These are phyloP conservation scores for Astrephomene gubernaculifera DNA, from an alignment of 139 green algal species.

Conservation along the genomic window DNA sequence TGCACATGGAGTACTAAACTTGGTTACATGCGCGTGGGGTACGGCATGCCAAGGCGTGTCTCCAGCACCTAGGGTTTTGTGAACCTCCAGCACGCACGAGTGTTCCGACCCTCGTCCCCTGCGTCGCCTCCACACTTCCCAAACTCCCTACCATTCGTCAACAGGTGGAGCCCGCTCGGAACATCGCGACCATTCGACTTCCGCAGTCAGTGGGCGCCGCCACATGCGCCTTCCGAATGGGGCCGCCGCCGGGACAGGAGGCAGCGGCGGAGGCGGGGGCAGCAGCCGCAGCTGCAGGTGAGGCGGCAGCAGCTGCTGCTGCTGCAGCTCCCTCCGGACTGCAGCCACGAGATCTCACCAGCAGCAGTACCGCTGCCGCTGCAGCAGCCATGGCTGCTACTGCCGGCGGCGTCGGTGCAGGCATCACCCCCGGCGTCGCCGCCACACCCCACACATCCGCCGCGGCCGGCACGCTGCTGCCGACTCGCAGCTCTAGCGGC, in stretches of 20 bases:
- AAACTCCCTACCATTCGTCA: not conserved
- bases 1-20: too few relatives aligned
- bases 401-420: not conserved
- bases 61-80: too few relatives aligned
- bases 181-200: slow-evolving; percentile 68
- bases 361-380: not conserved
- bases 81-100: too few relatives aligned
- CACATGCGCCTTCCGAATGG: slow-evolving; percentile 52
- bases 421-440: too few relatives aligned
- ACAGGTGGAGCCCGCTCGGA: slow-evolving; percentile 66
- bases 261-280: not conserved
- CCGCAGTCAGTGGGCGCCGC: slow-evolving; percentile 45
- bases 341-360: too few relatives aligned
- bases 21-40: too few relatives aligned
- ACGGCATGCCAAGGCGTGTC: too few relatives aligned
- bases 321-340: too few relatives aligned
- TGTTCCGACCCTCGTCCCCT: too few relatives aligned
- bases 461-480: too few relatives aligned
- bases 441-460: too few relatives aligned
- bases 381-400: not conserved
- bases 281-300: not conserved
- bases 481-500: too few relatives aligned
- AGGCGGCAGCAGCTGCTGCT: not conserved
- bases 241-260: not conserved
- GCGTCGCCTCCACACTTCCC: not conserved